These are phyloP conservation scores for Aspergillus uvarum DNA, from an alignment of 2,329 filamentous ascomycete genomes.

Conservation along the genomic window DNA sequence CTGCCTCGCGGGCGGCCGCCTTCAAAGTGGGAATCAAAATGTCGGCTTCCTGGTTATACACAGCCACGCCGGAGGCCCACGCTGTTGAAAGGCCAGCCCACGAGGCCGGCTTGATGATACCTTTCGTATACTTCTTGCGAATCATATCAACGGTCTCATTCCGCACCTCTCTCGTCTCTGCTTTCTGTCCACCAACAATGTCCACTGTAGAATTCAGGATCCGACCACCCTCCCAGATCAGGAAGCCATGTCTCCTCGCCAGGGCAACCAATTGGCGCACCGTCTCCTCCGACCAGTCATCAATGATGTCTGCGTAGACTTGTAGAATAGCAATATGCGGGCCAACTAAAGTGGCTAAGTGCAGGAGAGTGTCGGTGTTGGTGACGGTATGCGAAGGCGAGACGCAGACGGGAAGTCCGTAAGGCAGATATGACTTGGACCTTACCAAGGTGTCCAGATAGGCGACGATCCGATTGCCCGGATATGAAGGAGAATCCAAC, in stretches of 20 bases:
- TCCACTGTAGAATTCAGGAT: slow-evolving; percentile 39
- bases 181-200: slow-evolving; percentile 29
- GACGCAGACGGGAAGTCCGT: slow-evolving; percentile 40
- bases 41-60: slow-evolving; percentile 40
- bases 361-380: slow-evolving; percentile 55
- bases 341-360: slow-evolving; percentile 58
- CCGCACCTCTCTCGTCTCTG: slow-evolving; percentile 31
- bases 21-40: slow-evolving; percentile 45
- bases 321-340: slow-evolving; percentile 62
- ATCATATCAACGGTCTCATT: slow-evolving; percentile 36
- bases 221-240: slow-evolving; percentile 44
- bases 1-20: slow-evolving; percentile 43
- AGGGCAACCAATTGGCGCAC: slow-evolving; percentile 40
- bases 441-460: slow-evolving; percentile 37
- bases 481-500: slow-evolving; percentile 20
- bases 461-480: slow-evolving; percentile 37
- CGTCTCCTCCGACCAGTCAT: slow-evolving; percentile 60
- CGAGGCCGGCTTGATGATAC: slow-evolving; percentile 36
- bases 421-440: slow-evolving; percentile 39
- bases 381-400: slow-evolving; percentile 59
- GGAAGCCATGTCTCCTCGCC: slow-evolving; percentile 39
- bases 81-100: slow-evolving; percentile 43
- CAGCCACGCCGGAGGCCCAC: slow-evolving; percentile 38
- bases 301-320: slow-evolving; percentile 62
- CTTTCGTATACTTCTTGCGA: slow-evolving; percentile 42